Evolutionary conservation across 257 asterid genomes (phyloP), one percentile per base, ranked within the genome.

Genomic region (Solanum tacnaense): DNA sequence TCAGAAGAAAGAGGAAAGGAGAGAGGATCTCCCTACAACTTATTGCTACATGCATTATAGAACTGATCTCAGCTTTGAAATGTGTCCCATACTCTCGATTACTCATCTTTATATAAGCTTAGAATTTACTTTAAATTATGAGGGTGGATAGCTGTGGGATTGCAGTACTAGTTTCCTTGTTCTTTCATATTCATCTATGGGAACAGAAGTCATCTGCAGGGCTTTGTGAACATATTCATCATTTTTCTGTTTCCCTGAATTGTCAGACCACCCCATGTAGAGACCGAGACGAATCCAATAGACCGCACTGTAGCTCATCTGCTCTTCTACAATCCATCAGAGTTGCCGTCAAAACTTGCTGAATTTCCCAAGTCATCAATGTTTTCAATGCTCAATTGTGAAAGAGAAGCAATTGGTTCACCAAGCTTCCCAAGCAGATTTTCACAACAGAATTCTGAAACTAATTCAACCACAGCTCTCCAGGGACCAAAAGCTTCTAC

Each of bases 301-400:
- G 99, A 96, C 88, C 96, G 99, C 65, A 89, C 92, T 25, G 94
- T 96, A 86, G 99, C 99, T 52, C 98, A 94, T 92, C 91, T 96
- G 85, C 96, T 96, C 89, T 96, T 96, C 93, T 95, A 94, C 87
- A 90, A 92, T 92, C 95, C 96, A 25, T 84, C 86, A 1, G 96
- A 92, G 73, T 87, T 87, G 41, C 76, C 95, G 13, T 95, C 93
- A 89, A 95, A 92, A 88, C 90, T 88, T 84, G 75, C 87, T 49
- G 96, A 92, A 88, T 85, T 89, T 44, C 92, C 95, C 15, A 91
- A 92, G 85, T 92, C 93, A 7, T 94, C 95, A 68, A 32, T 88
- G 71, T 93, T 94, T 31, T 91, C 93, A 56, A 92, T 88, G 88
- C 89, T 90, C 88, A 87, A 91, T 11, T 88, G 60, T 82, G 93